Conservation (phyloP, 805 yeast species). For the Priceomyces castillae region DNA sequence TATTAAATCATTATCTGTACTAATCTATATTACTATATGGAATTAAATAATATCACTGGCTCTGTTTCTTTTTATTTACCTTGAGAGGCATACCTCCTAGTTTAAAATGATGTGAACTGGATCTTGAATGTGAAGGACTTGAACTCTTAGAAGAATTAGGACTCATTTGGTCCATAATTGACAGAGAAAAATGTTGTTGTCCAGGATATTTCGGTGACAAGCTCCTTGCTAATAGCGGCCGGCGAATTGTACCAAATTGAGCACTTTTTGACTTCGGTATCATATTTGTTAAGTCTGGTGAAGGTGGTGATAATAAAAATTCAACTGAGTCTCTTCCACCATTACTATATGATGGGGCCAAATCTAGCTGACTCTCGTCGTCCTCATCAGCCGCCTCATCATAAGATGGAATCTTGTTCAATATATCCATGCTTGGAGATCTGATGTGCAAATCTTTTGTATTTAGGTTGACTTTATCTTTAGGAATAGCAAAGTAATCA, state of each 20-base stretch:
- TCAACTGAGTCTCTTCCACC: not conserved
- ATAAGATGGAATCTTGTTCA: constrained; percentile 38
- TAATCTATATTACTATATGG: no score
- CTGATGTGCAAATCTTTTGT: not conserved
- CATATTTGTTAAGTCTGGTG: not conserved
- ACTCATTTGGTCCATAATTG: not conserved
- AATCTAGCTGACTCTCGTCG: constrained; percentile 22
- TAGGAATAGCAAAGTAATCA: constrained; percentile 34
- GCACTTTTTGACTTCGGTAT: constrained; percentile 4
- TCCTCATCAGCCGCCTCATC: constrained; percentile 40
- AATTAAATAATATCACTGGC: no score
- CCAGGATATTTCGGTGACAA: not conserved
- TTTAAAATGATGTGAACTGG: constrained; percentile 2
- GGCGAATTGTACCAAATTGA: not conserved
- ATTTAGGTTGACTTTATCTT: constrained; percentile 8
- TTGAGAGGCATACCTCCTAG: constrained; percentile 3
- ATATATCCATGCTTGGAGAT: constrained; percentile 21
- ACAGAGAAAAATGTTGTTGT: not conserved
- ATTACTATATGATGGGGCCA: constrained; percentile 20
- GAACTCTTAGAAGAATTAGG: not conserved
- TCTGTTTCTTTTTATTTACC: constrained; percentile 1
- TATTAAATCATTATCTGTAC: no score
- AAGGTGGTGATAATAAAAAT: not conserved
- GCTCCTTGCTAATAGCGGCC: not conserved
- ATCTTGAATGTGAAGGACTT: constrained; percentile 3